Conservation (phyloP, 768 basidiomycete genomes). For the Leccinum broughii region DNA sequence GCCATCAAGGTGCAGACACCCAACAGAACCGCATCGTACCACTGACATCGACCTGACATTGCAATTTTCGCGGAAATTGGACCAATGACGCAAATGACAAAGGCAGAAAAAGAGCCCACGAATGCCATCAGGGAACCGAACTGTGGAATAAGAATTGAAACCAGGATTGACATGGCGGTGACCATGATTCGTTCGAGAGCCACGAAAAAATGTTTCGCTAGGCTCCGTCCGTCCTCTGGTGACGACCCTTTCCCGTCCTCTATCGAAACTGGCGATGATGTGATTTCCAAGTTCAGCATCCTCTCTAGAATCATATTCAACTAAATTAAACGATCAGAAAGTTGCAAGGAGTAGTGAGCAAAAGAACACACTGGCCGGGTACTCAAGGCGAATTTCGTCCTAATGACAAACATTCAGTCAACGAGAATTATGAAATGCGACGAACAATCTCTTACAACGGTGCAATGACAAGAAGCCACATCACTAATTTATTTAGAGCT, state of each 20-base stretch:
- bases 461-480: constrained; percentile 85
- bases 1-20: constrained; percentile 62
- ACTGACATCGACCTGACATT: constrained; percentile 48
- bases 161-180: constrained; percentile 57
- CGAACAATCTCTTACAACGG: constrained; percentile 53
- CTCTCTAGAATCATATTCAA: constrained; percentile 83
- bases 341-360: neutral
- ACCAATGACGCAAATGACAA: constrained; percentile 71
- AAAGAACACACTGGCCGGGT: constrained; percentile 65
- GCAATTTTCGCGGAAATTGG: constrained; percentile 73
- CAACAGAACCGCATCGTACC: constrained; percentile 58
- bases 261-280: constrained; percentile 13
- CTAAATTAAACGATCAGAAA: constrained; percentile 34
- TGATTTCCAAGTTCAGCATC: constrained; percentile 63
- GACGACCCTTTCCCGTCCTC: constrained; percentile 29
- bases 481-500: constrained; percentile 65
- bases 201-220: constrained; percentile 42
- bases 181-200: constrained; percentile 58
- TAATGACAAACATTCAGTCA: constrained; percentile 31
- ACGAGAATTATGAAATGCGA: neutral
- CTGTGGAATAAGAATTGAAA: constrained; percentile 76
- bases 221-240: constrained; percentile 6
- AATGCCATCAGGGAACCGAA: constrained; percentile 88
- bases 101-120: constrained; percentile 86
- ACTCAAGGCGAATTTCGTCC: constrained; percentile 86